Evolutionary conservation across 2,329 filamentous ascomycete species (phyloP).

Genomic region (Gyromitra esculenta): DNA sequence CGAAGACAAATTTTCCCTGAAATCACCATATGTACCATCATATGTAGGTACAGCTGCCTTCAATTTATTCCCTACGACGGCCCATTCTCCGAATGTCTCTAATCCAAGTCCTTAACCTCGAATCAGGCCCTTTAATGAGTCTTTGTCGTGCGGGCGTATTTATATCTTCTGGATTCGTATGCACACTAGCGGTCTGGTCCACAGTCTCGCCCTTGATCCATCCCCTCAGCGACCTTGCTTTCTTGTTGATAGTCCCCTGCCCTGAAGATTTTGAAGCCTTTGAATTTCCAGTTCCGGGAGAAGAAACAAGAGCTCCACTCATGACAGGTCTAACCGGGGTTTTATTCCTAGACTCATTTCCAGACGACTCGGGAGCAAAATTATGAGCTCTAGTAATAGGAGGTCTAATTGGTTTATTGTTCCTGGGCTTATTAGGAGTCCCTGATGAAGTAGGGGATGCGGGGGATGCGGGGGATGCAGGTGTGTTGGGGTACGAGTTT

Average conservation of each 20-base stretch:
- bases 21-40: background rate
- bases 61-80: background rate
- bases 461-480: background rate
- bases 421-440: background rate
- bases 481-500: background rate
- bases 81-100: slow-evolving; percentile 10
- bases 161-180: background rate
- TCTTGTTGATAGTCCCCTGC: background rate
- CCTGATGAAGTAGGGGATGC: background rate
- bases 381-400: background rate
- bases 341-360: background rate
- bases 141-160: background rate
- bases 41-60: background rate
- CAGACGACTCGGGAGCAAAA: background rate
- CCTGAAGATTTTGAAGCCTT: background rate
- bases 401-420: background rate
- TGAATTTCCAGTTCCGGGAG: background rate
- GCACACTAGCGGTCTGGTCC: background rate
- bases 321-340: background rate
- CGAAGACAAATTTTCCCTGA: background rate
- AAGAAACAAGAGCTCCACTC: background rate
- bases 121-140: background rate
- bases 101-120: slow-evolving; percentile 1
- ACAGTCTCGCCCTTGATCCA: background rate
- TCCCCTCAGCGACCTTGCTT: background rate